Percentiles rank a stretch among this genome's conserved stretches.
phyloP scores from a whole-genome alignment of 2,329 filamentous ascomycete species.

The Blastomyces gilchristii region DNA sequence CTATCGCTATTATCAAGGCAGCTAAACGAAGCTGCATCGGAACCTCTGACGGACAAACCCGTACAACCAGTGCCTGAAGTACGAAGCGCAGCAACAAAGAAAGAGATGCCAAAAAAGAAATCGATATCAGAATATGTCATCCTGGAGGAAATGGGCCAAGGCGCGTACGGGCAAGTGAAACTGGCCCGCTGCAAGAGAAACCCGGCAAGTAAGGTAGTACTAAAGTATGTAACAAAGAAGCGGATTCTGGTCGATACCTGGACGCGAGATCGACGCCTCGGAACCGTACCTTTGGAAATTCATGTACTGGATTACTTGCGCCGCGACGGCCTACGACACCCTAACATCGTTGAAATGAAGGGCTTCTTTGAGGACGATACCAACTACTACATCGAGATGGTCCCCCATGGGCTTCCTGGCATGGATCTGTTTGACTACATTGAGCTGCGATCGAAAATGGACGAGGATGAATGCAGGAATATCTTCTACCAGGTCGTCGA shows the following conservation, averaged over 20 bases:
- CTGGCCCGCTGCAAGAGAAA: constrained; percentile 75
- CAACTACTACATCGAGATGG: constrained; percentile 98
- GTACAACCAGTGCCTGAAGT: constrained; percentile 29
- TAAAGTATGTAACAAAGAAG: constrained; percentile 96
- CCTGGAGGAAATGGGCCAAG: constrained; percentile 95
- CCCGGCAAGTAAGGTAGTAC: constrained; percentile 68
- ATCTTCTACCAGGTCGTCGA: constrained; percentile 91
- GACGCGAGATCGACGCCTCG: constrained; percentile 85
- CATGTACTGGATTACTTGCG: constrained; percentile 91
- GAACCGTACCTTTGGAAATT: constrained; percentile 92
- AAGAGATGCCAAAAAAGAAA: constrained; percentile 52
- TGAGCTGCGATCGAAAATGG: constrained; percentile 91
- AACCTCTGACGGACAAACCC: constrained; percentile 35
- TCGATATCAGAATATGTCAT: constrained; percentile 84
- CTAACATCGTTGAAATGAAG: constrained; percentile 59
- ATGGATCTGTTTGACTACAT: constrained; percentile 99
- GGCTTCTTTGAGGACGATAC: constrained; percentile 54
- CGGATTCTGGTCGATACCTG: constrained; percentile 96
- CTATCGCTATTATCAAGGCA: constrained; percentile 43
- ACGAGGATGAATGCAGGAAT: constrained; percentile 82
- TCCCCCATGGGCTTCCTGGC: constrained; percentile 83
- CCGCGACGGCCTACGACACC: constrained; percentile 54
- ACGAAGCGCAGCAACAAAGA: constrained; percentile 18
- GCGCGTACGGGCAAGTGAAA: constrained; percentile 96
- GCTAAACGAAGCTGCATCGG: constrained; percentile 40